Conservation (phyloP, 495 filamentous ascomycete genomes). For the Aspergillus sclerotiicarbonarius region DNA sequence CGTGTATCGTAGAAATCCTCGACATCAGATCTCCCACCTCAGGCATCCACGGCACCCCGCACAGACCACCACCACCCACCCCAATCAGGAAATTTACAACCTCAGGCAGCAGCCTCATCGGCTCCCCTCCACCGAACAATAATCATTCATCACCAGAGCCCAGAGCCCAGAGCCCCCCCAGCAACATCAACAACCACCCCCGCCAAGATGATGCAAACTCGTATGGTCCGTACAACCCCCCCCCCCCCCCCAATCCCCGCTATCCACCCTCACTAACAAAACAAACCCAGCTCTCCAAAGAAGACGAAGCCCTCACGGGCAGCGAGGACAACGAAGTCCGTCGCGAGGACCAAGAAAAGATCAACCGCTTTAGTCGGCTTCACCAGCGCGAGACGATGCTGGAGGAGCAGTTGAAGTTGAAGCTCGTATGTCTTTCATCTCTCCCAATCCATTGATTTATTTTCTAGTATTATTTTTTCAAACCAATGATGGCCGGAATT, state of each 20-base stretch:
- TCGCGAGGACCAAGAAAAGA: slow-evolving; percentile 96
- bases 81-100: too few species aligned
- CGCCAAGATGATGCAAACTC: slow-evolving; percentile 42
- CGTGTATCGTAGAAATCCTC: too few species aligned
- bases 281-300: slow-evolving; percentile 72
- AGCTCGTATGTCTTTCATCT: slow-evolving; percentile 59
- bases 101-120: too few species aligned
- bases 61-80: too few species aligned
- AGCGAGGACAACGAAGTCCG: slow-evolving; percentile 86
- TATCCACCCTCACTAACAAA: slow-evolving; percentile 3
- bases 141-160: slow-evolving; percentile 8
- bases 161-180: neutral
- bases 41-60: too few species aligned
- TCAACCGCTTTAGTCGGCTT: slow-evolving; percentile 94
- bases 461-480: slow-evolving; percentile 3
- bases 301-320: slow-evolving; percentile 72
- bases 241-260: slow-evolving; percentile 7
- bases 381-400: slow-evolving; percentile 79
- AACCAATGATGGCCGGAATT: too few species aligned
- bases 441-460: neutral
- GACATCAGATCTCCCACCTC: too few species aligned
- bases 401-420: slow-evolving; percentile 77
- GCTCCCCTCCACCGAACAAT: neutral
- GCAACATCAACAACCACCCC: slow-evolving; percentile 3
- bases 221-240: slow-evolving; percentile 34